phyloP scores from a whole-genome alignment of 164 flowering plant species.

The Berberis thunbergii region DNA sequence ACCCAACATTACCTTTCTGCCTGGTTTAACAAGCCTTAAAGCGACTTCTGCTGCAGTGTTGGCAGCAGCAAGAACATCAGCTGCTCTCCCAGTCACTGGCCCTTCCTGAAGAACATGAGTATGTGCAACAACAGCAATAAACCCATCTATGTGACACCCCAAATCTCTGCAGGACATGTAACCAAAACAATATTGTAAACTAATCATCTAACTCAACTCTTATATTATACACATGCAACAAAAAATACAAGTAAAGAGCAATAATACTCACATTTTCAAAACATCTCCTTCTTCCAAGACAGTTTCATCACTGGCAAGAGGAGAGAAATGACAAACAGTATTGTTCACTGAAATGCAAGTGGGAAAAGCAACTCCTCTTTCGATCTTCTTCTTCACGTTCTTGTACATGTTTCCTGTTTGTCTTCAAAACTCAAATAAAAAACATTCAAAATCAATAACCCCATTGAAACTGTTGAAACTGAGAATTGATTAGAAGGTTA shows the following conservation, averaged over 20 bases:
- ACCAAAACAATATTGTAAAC: not conserved
- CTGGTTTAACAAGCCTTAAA: slow-evolving; percentile 85
- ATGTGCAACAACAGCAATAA: slow-evolving; percentile 82
- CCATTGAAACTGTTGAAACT: not conserved
- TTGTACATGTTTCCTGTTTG: slow-evolving; percentile 84
- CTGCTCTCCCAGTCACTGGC: slow-evolving; percentile 82
- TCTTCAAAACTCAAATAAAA: slow-evolving; percentile 23
- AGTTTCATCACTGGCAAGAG: slow-evolving; percentile 78
- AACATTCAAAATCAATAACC: not conserved
- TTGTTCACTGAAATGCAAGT: slow-evolving; percentile 90
- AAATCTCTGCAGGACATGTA: slow-evolving; percentile 45
- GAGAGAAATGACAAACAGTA: slow-evolving; percentile 85
- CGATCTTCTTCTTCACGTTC: slow-evolving; percentile 88
- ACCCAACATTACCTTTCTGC: slow-evolving; percentile 50
- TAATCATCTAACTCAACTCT: too few relatives aligned
- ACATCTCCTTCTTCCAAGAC: slow-evolving; percentile 75
- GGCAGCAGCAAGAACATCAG: slow-evolving; percentile 91
- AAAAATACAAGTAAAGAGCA: not conserved
- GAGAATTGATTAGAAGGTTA: not conserved
- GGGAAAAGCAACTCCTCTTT: slow-evolving; percentile 89
- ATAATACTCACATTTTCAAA: slow-evolving; percentile 56
- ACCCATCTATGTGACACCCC: slow-evolving; percentile 97
- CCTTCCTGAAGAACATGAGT: slow-evolving; percentile 85
- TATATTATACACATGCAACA: too few relatives aligned
- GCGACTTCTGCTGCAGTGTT: slow-evolving; percentile 97